Base-by-base conservation (phyloP, 495 filamentous ascomycete genomes). In the Aspergillus coremiiformis region DNA sequence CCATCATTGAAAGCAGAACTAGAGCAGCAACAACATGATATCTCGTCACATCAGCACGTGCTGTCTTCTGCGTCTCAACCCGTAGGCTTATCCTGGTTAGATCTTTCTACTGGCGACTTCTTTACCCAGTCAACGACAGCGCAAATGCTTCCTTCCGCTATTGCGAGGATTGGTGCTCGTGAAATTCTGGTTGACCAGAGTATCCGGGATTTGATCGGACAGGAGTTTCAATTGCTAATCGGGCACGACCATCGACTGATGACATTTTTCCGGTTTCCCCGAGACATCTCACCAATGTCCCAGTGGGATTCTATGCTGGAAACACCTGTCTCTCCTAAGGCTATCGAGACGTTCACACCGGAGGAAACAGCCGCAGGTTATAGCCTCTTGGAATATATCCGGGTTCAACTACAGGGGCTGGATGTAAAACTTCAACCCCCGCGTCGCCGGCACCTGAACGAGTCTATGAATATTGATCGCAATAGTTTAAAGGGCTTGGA, bases 91-190 rank as follows among this genome's bases (percentile, higher is more conserved):
- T 87, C 94, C 21, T 99, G 93, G 93, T 67, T 96, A 30, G 93
- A 99, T 67, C 70, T 97, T 8, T 95, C 92, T 24, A 99, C 93
- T 5, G 94, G 93, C 2, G 84, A 87, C 60, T 96, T 96, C 66
- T 93, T 82, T 60, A 95, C 89, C 3, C 89, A 96, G 64, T 71
- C 75, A n/a, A 88, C 88, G 5, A 83, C 84, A 3, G 61, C 89
- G 9, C 75, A 80, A 24, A 82, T 84, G 57, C 73, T 99, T 3
- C 74, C 84, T 12, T 90, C 88, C 12, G 82, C 86, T 7, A 77
- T 95, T 43, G 84, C 89, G 5, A 82, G 92, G 17, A 86, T 97
- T 47, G 83, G 81, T 3, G 89, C 93, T 2, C 79, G 87, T 37
- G 93, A 98, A 61, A 81, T 97, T 44, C 78, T 98, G 0, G 70